Evolutionary conservation across 495 filamentous ascomycete genomes (phyloP), one percentile per base, ranked within the genome.

Genomic region (Penicillium crystallinum): DNA sequence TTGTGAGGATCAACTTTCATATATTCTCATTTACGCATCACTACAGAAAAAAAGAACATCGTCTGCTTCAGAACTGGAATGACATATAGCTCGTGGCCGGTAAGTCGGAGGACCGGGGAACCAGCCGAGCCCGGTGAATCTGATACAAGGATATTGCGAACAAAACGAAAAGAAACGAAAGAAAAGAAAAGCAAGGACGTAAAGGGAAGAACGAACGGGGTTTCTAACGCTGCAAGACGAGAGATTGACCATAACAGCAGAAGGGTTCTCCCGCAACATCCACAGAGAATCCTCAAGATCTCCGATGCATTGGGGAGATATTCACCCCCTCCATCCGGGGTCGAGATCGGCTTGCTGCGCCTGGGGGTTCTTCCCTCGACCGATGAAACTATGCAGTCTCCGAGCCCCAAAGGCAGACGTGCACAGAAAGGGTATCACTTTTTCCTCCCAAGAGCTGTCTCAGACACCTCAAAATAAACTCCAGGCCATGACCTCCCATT

Each of bases 381-480:
- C 65, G 55, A 63, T 63, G 63, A 68, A 69, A 62, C 67, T 66
- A 66, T 66, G 64, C 65, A 71, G 65, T 68, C 64, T 69, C 64
- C 58, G 62, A 68, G 62, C 63, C 64, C 63, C 57, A 62, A 65
- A 69, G 68, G 68, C 67, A 71, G 67, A 74, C 67, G 67, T 68
- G 65, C 70, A 69, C 68, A 70, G 65, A 68, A 74, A 74, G 73
- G 71, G 72, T 76, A 76, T 76, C 72, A 75, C 65, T 74, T 75
- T 75, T 73, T 68, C 68, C 69, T 73, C 65, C 69, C 68, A 67
- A 67, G 68, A 72, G 70, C 59, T 73, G 72, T 71, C 69, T 65
- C 69, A 72, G 70, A 70, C 70, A 73, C 58, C 69, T 70, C 66
- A 58, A 65, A 62, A 61, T 50, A 62, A 62, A 70, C 67, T 70